Evolutionary conservation across 495 filamentous ascomycete species (phyloP), one percentile per base, ranked within the genome.

Genomic region (Lasiosphaeriaceae sp.): DNA sequence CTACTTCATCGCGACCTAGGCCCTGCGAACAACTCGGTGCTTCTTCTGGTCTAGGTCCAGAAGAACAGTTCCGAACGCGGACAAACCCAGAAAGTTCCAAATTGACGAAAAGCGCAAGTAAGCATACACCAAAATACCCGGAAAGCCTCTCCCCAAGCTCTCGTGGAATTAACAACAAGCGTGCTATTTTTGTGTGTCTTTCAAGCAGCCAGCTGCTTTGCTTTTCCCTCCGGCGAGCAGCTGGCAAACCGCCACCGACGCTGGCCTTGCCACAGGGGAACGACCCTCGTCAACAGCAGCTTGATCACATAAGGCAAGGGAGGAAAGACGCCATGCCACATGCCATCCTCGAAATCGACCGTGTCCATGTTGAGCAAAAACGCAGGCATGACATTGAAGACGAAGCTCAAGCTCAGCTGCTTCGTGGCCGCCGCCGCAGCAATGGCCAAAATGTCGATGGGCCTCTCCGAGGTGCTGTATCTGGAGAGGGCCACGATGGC

Each of bases 341-440:
- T 61, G 17, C 74, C 72, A 20, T 66, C 72, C 54, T 75, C 71
- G 55, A 64, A 74, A 0, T 60, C 65, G 2, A 44, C 47, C 23
- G 59, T 47, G 52, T 74, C 72, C 29, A 74, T 59, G 46, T 76
- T 74, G 19, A 73, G 59, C 17, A 74, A 58, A 37, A 76, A 71
- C 46, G 74, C 68, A 16, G 70, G 71, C 23, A 76, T 53, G n/a
- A 55, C 47, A 45, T 70, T 63, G 49, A 66, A 63, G 19, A 63
- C 11, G 37, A 71, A 62, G 7, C 43, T 41, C 9, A 62, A 48
- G 19, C 44, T 60, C 29, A 65, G 56, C 44, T 50, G 34, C 31
- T 57, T 70, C 50, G 48, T 59, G 47, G 41, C 60, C 37, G n/a
- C 63, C 54, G 17, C 61, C 52, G 43, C 54, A 7, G 54, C 54